phyloP scores from a whole-genome alignment of 345 rosid genomes.

The Jatropha curcas region DNA sequence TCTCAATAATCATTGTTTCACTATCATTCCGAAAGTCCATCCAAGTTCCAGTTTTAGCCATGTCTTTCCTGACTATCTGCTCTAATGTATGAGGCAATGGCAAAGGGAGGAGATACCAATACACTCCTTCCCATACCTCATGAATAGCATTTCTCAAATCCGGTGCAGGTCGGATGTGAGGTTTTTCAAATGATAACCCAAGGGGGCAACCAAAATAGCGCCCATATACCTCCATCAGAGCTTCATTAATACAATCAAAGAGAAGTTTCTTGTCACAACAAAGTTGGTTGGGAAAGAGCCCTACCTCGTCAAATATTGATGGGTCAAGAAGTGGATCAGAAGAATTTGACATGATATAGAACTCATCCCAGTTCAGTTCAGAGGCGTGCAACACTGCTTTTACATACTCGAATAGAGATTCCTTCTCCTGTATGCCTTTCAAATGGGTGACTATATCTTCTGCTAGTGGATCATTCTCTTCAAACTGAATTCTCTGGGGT shows the following conservation, averaged over 20 bases:
- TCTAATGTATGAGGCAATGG: constrained; percentile 70
- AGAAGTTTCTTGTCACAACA: constrained; percentile 56
- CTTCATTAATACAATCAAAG: constrained; percentile 77
- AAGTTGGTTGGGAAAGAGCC: constrained; percentile 53
- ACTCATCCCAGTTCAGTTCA: constrained; percentile 66
- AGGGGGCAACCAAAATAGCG: constrained; percentile 48
- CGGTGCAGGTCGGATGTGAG: constrained; percentile 43
- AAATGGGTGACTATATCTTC: constrained; percentile 30
- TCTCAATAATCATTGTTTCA: constrained; percentile 46
- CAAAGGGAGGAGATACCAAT: constrained; percentile 68
- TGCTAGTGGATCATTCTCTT: constrained; percentile 45
- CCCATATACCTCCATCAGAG: constrained; percentile 59
- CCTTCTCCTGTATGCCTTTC: constrained; percentile 52
- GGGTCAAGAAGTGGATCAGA: constrained; percentile 66
- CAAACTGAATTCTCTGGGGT: constrained; percentile 66
- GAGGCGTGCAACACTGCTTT: constrained; percentile 55
- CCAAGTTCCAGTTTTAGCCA: constrained; percentile 63
- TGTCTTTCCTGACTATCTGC: constrained; percentile 69
- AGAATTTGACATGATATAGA: constrained; percentile 55
- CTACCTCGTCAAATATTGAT: constrained; percentile 49
- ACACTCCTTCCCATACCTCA: constrained; percentile 66
- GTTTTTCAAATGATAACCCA: constrained; percentile 51
- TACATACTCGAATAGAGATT: constrained; percentile 46
- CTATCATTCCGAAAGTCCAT: constrained; percentile 57
- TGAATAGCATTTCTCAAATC: constrained; percentile 41